Base-by-base conservation (phyloP, 2,329 filamentous ascomycete genomes). In the Parastagonospora nodorum region DNA sequence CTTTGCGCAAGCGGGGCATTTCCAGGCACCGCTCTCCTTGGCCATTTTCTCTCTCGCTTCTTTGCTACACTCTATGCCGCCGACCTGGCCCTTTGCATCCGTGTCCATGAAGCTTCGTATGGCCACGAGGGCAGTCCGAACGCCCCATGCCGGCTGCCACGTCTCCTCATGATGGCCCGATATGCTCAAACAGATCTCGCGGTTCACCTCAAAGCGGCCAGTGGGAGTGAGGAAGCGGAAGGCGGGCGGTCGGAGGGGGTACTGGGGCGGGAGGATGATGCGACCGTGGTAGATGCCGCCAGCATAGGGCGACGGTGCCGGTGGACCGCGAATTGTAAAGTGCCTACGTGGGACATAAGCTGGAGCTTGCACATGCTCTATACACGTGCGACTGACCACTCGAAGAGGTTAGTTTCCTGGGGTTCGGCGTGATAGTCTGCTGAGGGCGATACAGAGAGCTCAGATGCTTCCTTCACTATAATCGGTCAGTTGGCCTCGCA, bases 101-200 rank as follows among this genome's bases (percentile, higher is more conserved):
- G 88, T 92, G 72, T 95, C 92, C 92, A 99, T 97, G 74, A 97
- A 97, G 62, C 85, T 88, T 47, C 94, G 79, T 42, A 97, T 84
- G 5, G 85, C 86, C 4, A 85, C 80, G 49, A 99, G 77, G 12
- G 94, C 93, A 4, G 94, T 97, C 52, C 94, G 83, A 8, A 99
- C 88, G 0, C 94, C 94, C 94, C 94, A 99, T 0, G 94, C 94
- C 0, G 94, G 94, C 81, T 97, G 93, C 94, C 94, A 99, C 12
- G 90, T 96, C 78, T 97, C 94, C 74, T 97, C 94, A 76, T 99
- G 94, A 75, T 97, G 93, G 2, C 92, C 93, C 45, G 86, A 90
- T 66, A 97, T 99, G 66, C 86, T 90, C 12, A 99, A 84, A 71
- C 94, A 99, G 63, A 99, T 97, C 78, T 97, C 93, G 60, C 94